Evolutionary conservation across 495 filamentous ascomycete genomes (phyloP).

Genomic region (Penicillium steckii): DNA sequence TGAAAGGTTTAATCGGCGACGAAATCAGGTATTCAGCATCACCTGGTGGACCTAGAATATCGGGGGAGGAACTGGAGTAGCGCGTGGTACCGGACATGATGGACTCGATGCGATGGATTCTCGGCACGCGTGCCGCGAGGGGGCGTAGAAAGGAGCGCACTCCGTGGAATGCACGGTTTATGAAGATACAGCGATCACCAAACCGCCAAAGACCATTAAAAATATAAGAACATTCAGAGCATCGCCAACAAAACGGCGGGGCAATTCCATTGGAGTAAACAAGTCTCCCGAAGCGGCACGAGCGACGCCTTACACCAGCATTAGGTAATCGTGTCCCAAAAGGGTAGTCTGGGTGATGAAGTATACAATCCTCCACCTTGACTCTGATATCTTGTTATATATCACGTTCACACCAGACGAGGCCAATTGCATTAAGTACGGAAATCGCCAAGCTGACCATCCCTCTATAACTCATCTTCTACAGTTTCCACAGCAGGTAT

Average conservation of each 20-base stretch:
- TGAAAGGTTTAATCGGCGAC: constrained; percentile 42
- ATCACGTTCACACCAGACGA: no score
- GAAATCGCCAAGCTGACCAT: neutral
- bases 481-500: constrained; percentile 8
- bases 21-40: constrained; percentile 47
- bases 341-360: neutral
- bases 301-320: constrained; percentile 3
- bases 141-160: constrained; percentile 23
- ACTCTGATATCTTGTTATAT: neutral
- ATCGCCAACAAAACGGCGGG: constrained; percentile 24
- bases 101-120: constrained; percentile 20
- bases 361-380: neutral
- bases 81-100: constrained; percentile 33
- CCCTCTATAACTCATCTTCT: neutral
- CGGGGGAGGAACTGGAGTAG: constrained; percentile 45
- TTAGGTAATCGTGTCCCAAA: constrained; percentile 20
- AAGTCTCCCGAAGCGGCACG: constrained; percentile 36
- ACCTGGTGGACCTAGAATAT: constrained; percentile 46
- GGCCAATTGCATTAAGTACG: no score
- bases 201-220: neutral
- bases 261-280: constrained; percentile 38
- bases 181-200: constrained; percentile 1
- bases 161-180: constrained; percentile 20
- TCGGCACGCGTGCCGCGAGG: constrained; percentile 28
- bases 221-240: constrained; percentile 2